Evolutionary conservation across 306 rosid species (phyloP).

Genomic region (Dalbergia oliveri): DNA sequence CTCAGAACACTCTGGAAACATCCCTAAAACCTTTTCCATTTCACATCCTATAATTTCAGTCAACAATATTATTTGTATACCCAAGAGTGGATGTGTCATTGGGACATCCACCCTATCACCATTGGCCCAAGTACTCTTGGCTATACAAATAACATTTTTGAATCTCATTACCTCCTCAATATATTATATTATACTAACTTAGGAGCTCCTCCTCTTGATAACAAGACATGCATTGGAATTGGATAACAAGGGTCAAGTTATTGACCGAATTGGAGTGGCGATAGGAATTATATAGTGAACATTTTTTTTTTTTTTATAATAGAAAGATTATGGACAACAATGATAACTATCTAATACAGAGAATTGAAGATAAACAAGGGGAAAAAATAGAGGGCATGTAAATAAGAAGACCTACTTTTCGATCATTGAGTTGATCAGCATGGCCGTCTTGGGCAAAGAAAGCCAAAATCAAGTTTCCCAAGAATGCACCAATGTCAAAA

Average conservation of each 20-base stretch:
- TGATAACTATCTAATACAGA: not conserved
- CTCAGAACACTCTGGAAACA: no score
- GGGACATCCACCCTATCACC: no score
- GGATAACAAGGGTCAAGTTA: not conserved
- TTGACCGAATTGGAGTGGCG: not conserved
- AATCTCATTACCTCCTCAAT: no score
- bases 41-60: no score
- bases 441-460: conserved; percentile 96
- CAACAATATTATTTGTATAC: no score
- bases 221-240: not conserved
- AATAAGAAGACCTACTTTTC: conserved; percentile 62
- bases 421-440: conserved; percentile 69
- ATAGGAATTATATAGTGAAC: not conserved
- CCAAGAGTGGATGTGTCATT: no score
- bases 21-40: no score
- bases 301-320: not conserved
- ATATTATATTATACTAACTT: no score
- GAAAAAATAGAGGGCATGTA: not conserved
- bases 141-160: no score
- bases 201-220: not conserved
- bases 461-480: conserved; percentile 90
- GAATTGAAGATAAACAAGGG: not conserved
- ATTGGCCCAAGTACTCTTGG: no score
- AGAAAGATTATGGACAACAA: not conserved
- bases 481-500: conserved; percentile 86